Evolutionary conservation across 2,329 filamentous ascomycete species (phyloP).

Genomic region (Triangularia setosa): DNA sequence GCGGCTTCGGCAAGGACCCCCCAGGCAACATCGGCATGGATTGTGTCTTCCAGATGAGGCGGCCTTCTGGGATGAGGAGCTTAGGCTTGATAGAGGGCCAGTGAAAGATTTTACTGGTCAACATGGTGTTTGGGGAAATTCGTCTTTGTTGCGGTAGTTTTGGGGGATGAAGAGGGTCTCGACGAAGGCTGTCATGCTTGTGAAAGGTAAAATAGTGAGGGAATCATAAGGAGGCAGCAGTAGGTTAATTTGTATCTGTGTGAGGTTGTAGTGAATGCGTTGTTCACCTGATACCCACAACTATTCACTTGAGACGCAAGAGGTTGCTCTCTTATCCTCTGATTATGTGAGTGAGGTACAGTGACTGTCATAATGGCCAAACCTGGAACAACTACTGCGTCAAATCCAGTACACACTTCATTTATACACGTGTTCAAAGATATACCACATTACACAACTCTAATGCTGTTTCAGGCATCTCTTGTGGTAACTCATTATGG

Average conservation of each 20-base stretch:
- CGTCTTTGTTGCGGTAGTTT: not conserved
- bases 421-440: too few relatives aligned
- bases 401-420: too few relatives aligned
- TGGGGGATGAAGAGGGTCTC: not conserved
- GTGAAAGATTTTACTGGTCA: not conserved
- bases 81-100: not conserved
- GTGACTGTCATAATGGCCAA: not conserved
- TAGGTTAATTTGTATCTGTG: not conserved
- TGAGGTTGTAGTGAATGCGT: too few relatives aligned
- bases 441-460: too few relatives aligned
- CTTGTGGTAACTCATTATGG: not conserved
- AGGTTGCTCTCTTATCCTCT: not conserved
- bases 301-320: not conserved
- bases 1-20: not conserved
- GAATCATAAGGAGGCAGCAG: not conserved
- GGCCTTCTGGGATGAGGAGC: not conserved
- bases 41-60: not conserved
- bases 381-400: not conserved
- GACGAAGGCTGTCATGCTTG: not conserved
- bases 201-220: not conserved
- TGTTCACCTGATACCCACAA: too few relatives aligned
- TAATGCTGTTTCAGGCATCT: not conserved
- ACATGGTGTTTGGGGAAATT: not conserved
- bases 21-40: constrained; percentile 1
- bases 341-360: too few relatives aligned